A percentile compares a stretch with the other conserved stretches of the same genome.
Conservation (phyloP, 1,139 yeast species). For the Diutina neorugosa region DNA sequence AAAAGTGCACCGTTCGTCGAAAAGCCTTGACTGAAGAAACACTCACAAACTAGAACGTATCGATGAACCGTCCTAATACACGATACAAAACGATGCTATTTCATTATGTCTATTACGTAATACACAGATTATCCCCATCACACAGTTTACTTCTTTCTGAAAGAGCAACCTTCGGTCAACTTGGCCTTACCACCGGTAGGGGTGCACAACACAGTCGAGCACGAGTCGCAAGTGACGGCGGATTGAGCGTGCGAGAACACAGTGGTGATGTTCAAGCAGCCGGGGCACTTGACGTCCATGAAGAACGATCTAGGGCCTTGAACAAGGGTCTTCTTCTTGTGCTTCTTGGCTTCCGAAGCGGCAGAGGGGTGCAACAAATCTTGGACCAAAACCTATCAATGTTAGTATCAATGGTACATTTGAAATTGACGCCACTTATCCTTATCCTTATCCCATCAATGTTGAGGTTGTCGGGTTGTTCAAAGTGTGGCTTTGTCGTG, state of each 20-base stretch:
- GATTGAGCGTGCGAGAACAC: slow-evolving; percentile 99
- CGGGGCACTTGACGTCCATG: slow-evolving; percentile 99
- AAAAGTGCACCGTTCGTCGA: too few relatives aligned
- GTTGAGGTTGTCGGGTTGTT: background rate
- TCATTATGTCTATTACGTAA: slow-evolving; percentile 4
- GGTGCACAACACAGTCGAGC: slow-evolving; percentile 96
- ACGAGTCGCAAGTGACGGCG: slow-evolving; percentile 97
- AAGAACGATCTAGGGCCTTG: slow-evolving; percentile 97
- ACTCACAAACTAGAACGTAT: too few relatives aligned
- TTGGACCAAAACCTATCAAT: slow-evolving; percentile 18
- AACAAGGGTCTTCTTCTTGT: slow-evolving; percentile 95
- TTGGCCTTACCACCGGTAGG: slow-evolving; percentile 99
- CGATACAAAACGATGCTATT: background rate
- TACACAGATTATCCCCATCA: slow-evolving; percentile 2
- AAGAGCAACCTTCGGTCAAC: slow-evolving; percentile 98
- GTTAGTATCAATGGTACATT: slow-evolving; percentile 9
- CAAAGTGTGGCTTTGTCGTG: background rate
- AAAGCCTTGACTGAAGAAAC: too few relatives aligned
- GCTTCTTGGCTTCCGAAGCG: slow-evolving; percentile 91
- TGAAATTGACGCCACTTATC: background rate
- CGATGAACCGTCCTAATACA: background rate
- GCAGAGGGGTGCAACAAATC: slow-evolving; percentile 82
- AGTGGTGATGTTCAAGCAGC: slow-evolving; percentile 97
- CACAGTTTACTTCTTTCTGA: slow-evolving; percentile 83
- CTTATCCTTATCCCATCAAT: background rate